Percentiles rank a stretch among this genome's conserved stretches.
Conservation (phyloP, 2,329 filamentous ascomycete genomes). For the Neonectria neomacrospora region DNA sequence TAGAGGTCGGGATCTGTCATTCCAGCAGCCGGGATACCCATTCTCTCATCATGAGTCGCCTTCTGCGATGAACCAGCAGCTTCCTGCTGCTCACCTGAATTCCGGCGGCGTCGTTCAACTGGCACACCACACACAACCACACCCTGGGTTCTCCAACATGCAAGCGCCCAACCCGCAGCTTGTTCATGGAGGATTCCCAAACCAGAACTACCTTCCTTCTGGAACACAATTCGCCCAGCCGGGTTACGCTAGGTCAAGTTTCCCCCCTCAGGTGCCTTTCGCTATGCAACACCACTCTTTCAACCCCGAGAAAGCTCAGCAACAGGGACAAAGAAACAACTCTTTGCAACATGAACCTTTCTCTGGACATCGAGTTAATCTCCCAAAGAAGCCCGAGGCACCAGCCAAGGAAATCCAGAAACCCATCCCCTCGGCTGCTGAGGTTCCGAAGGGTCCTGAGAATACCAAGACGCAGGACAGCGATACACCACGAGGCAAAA, state of each 20-base stretch:
- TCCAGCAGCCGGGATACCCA: constrained; percentile 8
- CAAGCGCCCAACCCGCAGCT: neutral
- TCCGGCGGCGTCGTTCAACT: constrained; percentile 7
- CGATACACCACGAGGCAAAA: neutral
- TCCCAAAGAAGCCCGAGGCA: constrained; percentile 5
- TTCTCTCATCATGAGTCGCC: neutral
- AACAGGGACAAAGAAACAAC: neutral
- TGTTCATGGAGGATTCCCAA: neutral
- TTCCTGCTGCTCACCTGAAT: constrained; percentile 8
- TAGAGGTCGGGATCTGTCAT: constrained; percentile 3
- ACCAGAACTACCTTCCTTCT: constrained; percentile 10
- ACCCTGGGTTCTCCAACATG: constrained; percentile 24
- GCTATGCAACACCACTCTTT: constrained; percentile 12
- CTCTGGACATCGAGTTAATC: neutral
- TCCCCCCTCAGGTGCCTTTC: constrained; percentile 4
- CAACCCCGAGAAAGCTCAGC: constrained; percentile 10
- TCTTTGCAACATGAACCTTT: neutral
- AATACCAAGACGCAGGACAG: neutral
- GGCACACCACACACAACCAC: constrained; percentile 17
- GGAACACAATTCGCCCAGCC: constrained; percentile 26
- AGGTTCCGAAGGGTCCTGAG: neutral
- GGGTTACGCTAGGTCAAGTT: constrained; percentile 14
- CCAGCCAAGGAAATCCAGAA: neutral
- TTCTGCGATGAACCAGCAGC: neutral
- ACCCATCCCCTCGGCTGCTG: neutral